phyloP scores from a whole-genome alignment of 495 filamentous ascomycete species.

The Lasiosphaeriaceae sp. region DNA sequence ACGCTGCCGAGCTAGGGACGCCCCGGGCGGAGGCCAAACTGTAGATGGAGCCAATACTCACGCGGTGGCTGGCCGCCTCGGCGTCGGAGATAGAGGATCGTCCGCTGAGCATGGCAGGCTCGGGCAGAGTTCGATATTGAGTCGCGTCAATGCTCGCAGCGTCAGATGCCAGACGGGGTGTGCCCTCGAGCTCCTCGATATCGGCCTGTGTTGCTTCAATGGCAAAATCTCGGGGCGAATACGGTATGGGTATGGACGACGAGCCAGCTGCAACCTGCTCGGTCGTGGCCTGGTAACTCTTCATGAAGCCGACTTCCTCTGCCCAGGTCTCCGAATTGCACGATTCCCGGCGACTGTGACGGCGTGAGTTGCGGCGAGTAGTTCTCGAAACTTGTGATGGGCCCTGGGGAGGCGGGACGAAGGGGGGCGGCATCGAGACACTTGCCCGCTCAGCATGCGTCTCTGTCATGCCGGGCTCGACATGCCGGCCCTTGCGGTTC shows the following conservation, averaged over 20 bases:
- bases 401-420: constrained; percentile 19
- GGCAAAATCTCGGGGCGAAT: constrained; percentile 22
- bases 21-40: constrained; percentile 57
- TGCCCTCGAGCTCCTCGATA: constrained; percentile 40
- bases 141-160: constrained; percentile 20
- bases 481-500: constrained; percentile 50
- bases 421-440: constrained; percentile 55
- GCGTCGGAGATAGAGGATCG: constrained; percentile 35
- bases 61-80: constrained; percentile 51
- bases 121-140: constrained; percentile 35
- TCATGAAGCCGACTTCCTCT: constrained; percentile 21
- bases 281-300: constrained; percentile 2
- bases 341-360: constrained; percentile 28
- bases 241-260: not conserved
- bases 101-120: constrained; percentile 41
- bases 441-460: constrained; percentile 51
- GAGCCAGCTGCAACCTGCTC: constrained; percentile 6
- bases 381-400: constrained; percentile 10
- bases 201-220: constrained; percentile 15
- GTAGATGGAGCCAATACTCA: constrained; percentile 63
- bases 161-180: constrained; percentile 31
- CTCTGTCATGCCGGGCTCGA: constrained; percentile 47
- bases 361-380: constrained; percentile 16
- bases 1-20: constrained; percentile 39
- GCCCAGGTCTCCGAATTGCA: constrained; percentile 28